These are phyloP conservation scores for Cordia subcordata DNA, from an alignment of 257 asterid species.

Conservation along the genomic window DNA sequence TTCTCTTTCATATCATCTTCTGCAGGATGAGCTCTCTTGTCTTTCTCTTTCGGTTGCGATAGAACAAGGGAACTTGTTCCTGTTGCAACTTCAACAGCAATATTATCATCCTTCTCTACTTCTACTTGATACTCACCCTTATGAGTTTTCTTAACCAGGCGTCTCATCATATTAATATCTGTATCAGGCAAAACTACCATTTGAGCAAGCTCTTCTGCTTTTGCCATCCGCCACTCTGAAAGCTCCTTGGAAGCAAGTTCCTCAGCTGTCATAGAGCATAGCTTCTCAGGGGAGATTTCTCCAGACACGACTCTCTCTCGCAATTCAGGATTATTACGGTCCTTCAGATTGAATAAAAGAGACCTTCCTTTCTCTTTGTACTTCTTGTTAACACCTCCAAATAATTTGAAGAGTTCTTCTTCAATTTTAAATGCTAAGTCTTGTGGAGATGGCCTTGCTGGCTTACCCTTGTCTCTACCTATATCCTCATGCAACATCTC, in stretches of 20 bases:
- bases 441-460: constrained; percentile 37
- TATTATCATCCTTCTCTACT: constrained; percentile 59
- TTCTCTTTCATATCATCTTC: constrained; percentile 35
- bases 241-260: constrained; percentile 99
- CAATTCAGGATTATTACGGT: constrained; percentile 86
- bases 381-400: constrained; percentile 88
- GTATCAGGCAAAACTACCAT: constrained; percentile 92
- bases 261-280: constrained; percentile 95
- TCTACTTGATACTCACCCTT: constrained; percentile 98
- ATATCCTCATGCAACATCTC: constrained; percentile 36
- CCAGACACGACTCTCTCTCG: constrained; percentile 89
- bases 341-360: constrained; percentile 87
- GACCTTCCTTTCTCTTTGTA: constrained; percentile 97
- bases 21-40: constrained; percentile 20
- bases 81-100: constrained; percentile 58
- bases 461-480: constrained; percentile 11
- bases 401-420: constrained; percentile 69
- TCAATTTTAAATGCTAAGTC: constrained; percentile 59
- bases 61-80: constrained; percentile 44
- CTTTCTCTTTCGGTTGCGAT: constrained; percentile 16
- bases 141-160: constrained; percentile 93
- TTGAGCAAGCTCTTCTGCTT: constrained; percentile 89
- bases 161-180: constrained; percentile 61
- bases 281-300: constrained; percentile 70
- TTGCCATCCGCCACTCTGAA: constrained; percentile 92